phyloP scores from a whole-genome alignment of 208 protist genomes.

The Trypanosomatidae sp. region DNA sequence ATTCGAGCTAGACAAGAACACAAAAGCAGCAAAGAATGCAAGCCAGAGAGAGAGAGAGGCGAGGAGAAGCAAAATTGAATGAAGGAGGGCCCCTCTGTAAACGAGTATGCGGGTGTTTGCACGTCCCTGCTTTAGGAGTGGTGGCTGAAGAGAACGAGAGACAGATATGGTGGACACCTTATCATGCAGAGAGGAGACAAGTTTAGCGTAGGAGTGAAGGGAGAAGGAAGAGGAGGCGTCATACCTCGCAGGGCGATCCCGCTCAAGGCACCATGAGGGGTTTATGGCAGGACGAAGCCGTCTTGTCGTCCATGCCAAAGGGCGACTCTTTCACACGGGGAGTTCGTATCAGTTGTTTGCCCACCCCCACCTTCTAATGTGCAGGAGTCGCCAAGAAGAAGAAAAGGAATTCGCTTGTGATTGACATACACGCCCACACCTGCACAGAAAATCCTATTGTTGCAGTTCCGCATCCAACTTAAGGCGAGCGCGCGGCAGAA shows the following conservation, averaged over 20 bases:
- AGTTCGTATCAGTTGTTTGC: background rate
- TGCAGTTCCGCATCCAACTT: background rate
- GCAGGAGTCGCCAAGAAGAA: background rate
- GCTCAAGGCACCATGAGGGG: background rate
- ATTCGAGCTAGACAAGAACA: background rate
- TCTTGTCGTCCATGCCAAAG: background rate
- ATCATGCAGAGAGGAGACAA: background rate
- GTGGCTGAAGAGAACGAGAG: background rate
- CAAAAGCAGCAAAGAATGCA: background rate
- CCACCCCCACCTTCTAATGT: background rate
- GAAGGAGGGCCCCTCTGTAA: background rate
- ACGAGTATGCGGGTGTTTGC: background rate
- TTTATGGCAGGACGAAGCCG: background rate
- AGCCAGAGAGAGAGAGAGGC: background rate
- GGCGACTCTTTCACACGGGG: background rate
- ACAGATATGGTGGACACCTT: too few relatives aligned
- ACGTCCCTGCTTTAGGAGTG: too few relatives aligned
- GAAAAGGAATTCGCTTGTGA: background rate
- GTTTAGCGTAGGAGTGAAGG: background rate
- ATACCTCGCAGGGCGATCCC: background rate
- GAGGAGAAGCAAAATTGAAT: background rate
- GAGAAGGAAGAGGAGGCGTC: background rate
- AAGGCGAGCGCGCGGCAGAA: background rate
- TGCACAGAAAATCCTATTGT: background rate
- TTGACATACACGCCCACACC: background rate